These are phyloP conservation scores for Boletus pseudo-olivaceus DNA, from an alignment of 768 basidiomycete genomes.

Conservation along the genomic window DNA sequence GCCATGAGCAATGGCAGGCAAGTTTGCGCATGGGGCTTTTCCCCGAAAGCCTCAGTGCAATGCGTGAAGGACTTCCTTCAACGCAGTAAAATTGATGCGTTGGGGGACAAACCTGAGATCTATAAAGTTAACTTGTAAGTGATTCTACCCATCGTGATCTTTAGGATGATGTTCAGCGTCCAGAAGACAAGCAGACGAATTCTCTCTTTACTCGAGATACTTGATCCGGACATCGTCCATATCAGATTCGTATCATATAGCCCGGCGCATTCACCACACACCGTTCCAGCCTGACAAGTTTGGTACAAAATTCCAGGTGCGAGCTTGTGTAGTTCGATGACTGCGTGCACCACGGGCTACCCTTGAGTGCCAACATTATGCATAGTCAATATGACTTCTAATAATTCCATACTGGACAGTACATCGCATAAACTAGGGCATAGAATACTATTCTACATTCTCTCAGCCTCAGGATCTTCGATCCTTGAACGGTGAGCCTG, in stretches of 20 bases:
- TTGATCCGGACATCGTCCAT: conserved; percentile 52
- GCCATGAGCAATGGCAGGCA: conserved; percentile 48
- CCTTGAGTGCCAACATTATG: conserved; percentile 8
- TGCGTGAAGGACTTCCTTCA: conserved; percentile 40
- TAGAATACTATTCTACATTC: conserved; percentile 50
- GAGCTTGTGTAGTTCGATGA: conserved; percentile 52
- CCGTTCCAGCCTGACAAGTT: conserved; percentile 36
- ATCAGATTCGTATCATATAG: conserved; percentile 68
- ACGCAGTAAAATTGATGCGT: conserved; percentile 41
- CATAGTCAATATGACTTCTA: conserved; percentile 13
- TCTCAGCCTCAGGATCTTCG: conserved; percentile 63
- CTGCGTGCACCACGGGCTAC: neutral
- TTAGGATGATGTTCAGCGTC: conserved; percentile 5
- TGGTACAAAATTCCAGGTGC: conserved; percentile 41
- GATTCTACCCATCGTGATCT: neutral
- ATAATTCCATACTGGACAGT: conserved; percentile 11
- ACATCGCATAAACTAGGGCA: conserved; percentile 24
- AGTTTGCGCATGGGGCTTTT: conserved; percentile 62
- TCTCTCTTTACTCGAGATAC: conserved; percentile 49
- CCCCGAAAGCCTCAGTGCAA: conserved; percentile 40
- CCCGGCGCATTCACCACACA: conserved; percentile 60
- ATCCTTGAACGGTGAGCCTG: conserved; percentile 59
- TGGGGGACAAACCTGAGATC: conserved; percentile 43
- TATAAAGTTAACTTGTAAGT: conserved; percentile 51
- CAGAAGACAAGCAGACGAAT: conserved; percentile 36